Conservation (phyloP, 1,139 yeast genomes). For the Pichia sp. region DNA sequence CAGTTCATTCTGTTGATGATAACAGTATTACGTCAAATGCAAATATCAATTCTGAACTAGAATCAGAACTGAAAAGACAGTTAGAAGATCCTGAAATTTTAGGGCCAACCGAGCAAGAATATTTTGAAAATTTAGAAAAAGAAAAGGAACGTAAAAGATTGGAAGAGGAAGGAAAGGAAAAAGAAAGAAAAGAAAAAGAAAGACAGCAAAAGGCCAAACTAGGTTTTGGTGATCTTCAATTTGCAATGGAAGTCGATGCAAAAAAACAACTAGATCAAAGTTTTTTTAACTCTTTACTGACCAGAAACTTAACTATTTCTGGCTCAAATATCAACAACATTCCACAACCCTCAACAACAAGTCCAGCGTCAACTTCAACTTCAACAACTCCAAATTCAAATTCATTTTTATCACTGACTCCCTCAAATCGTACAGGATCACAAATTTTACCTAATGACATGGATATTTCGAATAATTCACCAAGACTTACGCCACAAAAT, state of each 20-base stretch:
- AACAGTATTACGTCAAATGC: neutral
- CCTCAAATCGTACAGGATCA: neutral
- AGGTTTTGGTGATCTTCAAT: conserved; percentile 11
- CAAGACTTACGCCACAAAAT: neutral
- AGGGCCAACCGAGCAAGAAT: conserved; percentile 17
- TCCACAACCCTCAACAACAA: neutral
- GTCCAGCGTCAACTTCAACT: neutral
- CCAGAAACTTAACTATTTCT: neutral
- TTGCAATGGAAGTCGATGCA: conserved; percentile 10
- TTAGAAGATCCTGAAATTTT: conserved; percentile 17
- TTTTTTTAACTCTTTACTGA: conserved; percentile 12
- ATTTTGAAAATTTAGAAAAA: conserved; percentile 2
- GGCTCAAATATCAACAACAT: neutral
- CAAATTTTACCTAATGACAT: conserved; percentile 6
- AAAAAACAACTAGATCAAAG: conserved; percentile 6
- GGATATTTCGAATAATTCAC: neutral
- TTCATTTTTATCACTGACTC: neutral
- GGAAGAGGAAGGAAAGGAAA: neutral
- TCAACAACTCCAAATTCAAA: neutral
- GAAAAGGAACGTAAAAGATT: conserved; percentile 1
- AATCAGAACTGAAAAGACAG: conserved; percentile 8
- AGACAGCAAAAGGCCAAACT: neutral
- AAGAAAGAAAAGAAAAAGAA: neutral
- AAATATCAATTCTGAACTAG: neutral
- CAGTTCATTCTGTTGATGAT: neutral